Percentiles rank a stretch among this genome's conserved stretches.
Evolutionary conservation across 2,329 filamentous ascomycete genomes (phyloP).

Genomic region (Gliomastix tumulicola): DNA sequence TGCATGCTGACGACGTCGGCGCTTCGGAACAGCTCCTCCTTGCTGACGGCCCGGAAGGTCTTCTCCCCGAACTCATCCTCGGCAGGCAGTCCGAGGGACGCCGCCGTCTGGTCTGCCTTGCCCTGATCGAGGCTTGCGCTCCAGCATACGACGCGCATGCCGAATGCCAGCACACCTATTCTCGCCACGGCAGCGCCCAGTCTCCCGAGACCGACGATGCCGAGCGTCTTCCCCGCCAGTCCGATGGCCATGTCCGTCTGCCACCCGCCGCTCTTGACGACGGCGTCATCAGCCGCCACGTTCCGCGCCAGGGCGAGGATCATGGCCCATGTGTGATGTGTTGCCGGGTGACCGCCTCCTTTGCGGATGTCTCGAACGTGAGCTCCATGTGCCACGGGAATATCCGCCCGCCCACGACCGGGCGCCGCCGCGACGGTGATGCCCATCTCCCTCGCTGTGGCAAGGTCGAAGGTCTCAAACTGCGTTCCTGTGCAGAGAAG

Average conservation of each 20-base stretch:
- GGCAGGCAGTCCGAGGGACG: slow-evolving; percentile 46
- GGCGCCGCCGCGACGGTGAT: slow-evolving; percentile 46
- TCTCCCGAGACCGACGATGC: slow-evolving; percentile 53
- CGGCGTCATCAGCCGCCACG: slow-evolving; percentile 50
- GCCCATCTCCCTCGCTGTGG: slow-evolving; percentile 36
- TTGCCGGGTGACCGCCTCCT: slow-evolving; percentile 36
- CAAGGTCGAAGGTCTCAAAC: slow-evolving; percentile 53
- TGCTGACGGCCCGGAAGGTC: slow-evolving; percentile 49
- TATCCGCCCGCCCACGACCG: slow-evolving; percentile 19
- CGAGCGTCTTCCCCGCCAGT: slow-evolving; percentile 53
- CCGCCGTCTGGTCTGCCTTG: slow-evolving; percentile 49
- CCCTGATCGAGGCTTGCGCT: slow-evolving; percentile 57
- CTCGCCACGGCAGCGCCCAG: slow-evolving; percentile 52
- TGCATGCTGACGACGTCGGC: slow-evolving; percentile 65
- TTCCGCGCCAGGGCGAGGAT: slow-evolving; percentile 51
- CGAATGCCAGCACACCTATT: slow-evolving; percentile 52
- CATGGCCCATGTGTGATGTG: slow-evolving; percentile 49
- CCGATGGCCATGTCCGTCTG: slow-evolving; percentile 49
- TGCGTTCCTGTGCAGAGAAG: slow-evolving; percentile 55
- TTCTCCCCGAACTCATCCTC: slow-evolving; percentile 41
- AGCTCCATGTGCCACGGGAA: neutral
- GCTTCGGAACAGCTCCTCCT: slow-evolving; percentile 52
- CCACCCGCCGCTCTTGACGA: slow-evolving; percentile 50
- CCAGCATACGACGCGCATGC: slow-evolving; percentile 60
- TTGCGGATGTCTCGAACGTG: slow-evolving; percentile 14